Evolutionary conservation across 1,284 basidiomycete genomes (phyloP).

Genomic region (Sanghuangporus baumii): DNA sequence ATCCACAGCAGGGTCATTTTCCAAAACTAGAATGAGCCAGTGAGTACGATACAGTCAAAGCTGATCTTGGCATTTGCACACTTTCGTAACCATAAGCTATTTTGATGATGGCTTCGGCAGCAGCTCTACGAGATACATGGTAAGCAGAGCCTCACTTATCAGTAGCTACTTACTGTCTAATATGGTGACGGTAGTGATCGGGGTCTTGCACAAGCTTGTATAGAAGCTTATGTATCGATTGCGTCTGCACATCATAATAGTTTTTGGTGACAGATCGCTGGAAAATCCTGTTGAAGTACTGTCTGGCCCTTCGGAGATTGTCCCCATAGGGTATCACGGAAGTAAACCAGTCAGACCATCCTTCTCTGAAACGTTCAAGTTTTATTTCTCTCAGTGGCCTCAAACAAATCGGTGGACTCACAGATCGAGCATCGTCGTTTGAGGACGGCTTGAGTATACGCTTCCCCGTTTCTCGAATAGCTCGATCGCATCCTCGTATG

Average conservation of each 20-base stretch:
- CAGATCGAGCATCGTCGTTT: not conserved
- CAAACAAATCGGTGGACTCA: not conserved
- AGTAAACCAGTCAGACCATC: constrained; percentile 10
- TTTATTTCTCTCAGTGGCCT: not conserved
- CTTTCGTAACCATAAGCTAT: constrained; percentile 11
- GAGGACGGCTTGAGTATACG: constrained; percentile 14
- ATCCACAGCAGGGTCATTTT: constrained; percentile 10
- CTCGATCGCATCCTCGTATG: constrained; percentile 20
- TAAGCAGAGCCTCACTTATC: not conserved
- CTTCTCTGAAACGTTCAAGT: not conserved
- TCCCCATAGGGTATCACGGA: constrained; percentile 6
- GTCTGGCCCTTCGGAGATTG: not conserved
- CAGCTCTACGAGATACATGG: not conserved
- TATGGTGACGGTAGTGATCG: not conserved
- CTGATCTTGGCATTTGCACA: not conserved
- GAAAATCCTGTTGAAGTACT: constrained; percentile 2
- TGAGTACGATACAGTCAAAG: not conserved
- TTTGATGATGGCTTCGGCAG: constrained; percentile 6
- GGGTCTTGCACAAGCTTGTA: not conserved
- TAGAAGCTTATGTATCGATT: not conserved
- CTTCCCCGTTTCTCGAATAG: constrained; percentile 22
- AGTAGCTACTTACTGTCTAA: not conserved
- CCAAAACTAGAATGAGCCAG: not conserved
- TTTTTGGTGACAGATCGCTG: not conserved
- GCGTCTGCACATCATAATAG: not conserved